Evolutionary conservation across 2,329 filamentous ascomycete species (phyloP).

Genomic region (Alternaria consortialis): DNA sequence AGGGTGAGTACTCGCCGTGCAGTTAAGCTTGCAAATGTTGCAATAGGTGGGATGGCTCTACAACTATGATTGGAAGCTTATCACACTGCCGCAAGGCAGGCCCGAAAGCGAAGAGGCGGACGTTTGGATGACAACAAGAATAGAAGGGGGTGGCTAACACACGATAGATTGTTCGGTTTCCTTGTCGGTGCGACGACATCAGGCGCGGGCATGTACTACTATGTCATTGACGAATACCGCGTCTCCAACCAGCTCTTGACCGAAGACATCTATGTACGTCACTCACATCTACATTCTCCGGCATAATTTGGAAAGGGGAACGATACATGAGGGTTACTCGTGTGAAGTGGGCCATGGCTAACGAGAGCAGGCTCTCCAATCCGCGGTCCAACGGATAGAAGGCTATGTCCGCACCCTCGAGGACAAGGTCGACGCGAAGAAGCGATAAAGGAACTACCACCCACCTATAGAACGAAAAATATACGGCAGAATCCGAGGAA

Average conservation of each 20-base stretch:
- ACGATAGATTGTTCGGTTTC: conserved; percentile 83
- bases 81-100: not conserved
- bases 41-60: not conserved
- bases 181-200: conserved; percentile 83
- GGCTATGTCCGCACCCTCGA: conserved; percentile 84
- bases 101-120: not conserved
- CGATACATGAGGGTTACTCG: not conserved
- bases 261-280: conserved; percentile 91
- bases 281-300: conserved; percentile 36
- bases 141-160: not conserved
- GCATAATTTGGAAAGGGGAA: not conserved
- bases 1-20: conserved; percentile 63
- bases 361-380: conserved; percentile 73
- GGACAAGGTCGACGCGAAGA: conserved; percentile 71
- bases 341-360: conserved; percentile 15
- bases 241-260: conserved; percentile 90
- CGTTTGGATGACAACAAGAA: not conserved
- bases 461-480: not conserved
- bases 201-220: conserved; percentile 86
- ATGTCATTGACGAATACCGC: conserved; percentile 92
- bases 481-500: not conserved
- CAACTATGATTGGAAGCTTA: not conserved
- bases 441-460: conserved; percentile 8
- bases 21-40: not conserved
- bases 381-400: conserved; percentile 85